Percentiles rank a stretch among this genome's conserved stretches.
phyloP scores from a whole-genome alignment of 2,329 filamentous ascomycete genomes.

The Aspergillus carbonarius region DNA sequence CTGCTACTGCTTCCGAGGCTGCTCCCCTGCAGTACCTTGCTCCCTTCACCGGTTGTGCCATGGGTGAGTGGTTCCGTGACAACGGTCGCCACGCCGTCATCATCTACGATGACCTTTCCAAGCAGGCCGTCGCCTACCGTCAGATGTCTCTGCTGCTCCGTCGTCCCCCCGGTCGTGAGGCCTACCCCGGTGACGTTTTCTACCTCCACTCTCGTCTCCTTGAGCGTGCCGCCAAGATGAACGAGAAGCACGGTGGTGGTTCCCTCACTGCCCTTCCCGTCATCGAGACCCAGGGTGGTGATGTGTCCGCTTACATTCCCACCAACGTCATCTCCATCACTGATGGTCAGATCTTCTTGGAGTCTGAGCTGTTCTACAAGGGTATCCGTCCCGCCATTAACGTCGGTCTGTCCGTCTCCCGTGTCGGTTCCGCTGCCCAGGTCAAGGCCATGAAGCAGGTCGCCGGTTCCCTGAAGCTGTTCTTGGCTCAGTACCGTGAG shows the following conservation, averaged over 20 bases:
- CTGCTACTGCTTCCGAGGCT: conserved; percentile 95
- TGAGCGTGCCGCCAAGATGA: conserved; percentile 99
- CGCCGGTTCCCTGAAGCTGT: conserved; percentile 98
- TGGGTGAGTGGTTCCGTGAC: conserved; percentile 76
- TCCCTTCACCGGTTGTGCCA: conserved; percentile 76
- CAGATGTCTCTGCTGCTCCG: conserved; percentile 98
- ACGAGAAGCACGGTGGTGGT: conserved; percentile 88
- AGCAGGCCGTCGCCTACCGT: conserved; percentile 97
- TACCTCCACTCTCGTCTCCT: conserved; percentile 99
- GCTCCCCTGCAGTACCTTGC: conserved; percentile 92
- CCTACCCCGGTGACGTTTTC: conserved; percentile 98
- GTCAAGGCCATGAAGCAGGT: conserved; percentile 99
- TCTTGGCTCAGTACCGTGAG: conserved; percentile 99
- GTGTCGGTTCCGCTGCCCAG: conserved; percentile 99
- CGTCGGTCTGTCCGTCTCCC: conserved; percentile 99
- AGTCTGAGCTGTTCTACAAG: conserved; percentile 99
- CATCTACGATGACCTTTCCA: conserved; percentile 92
- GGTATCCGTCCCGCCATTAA: conserved; percentile 99
- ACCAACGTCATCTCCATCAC: conserved; percentile 99
- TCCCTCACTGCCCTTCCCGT: conserved; percentile 95
- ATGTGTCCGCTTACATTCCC: conserved; percentile 99
- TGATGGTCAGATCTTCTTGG: conserved; percentile 99
- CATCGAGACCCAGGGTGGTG: conserved; percentile 99
- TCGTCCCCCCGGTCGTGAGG: conserved; percentile 98
- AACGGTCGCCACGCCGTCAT: conserved; percentile 85